Percentiles rank a stretch among this genome's conserved stretches.
These are phyloP conservation scores for Eutrema heterophyllum DNA, from an alignment of 345 rosid species.

Conservation along the genomic window DNA sequence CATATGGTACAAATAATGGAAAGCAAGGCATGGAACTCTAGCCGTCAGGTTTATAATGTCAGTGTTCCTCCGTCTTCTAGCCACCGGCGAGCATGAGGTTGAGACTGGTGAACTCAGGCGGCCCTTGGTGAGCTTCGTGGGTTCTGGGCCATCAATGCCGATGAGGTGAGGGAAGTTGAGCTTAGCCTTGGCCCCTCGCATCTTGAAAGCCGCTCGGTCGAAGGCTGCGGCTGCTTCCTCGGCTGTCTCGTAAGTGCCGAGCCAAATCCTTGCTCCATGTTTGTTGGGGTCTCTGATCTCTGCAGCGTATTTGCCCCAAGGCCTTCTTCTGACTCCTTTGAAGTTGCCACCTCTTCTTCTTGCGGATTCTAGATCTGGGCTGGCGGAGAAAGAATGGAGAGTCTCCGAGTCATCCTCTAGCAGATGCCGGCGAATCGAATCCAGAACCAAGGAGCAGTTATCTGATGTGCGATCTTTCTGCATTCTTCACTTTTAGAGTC, in stretches of 20 bases:
- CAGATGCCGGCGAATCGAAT: constrained; percentile 14
- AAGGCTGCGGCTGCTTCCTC: constrained; percentile 27
- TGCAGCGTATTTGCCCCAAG: constrained; percentile 42
- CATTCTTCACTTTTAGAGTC: neutral
- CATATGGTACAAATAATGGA: neutral
- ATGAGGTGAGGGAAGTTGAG: constrained; percentile 29
- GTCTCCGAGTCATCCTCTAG: constrained; percentile 10
- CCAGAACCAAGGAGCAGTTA: neutral
- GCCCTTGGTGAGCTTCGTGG: neutral
- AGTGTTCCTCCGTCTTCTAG: neutral
- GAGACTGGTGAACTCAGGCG: neutral
- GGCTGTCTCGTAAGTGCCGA: constrained; percentile 34
- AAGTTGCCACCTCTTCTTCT: neutral
- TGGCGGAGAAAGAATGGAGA: neutral
- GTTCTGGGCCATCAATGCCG: neutral
- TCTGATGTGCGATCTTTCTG: neutral
- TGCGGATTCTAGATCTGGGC: neutral
- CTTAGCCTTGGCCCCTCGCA: constrained; percentile 22
- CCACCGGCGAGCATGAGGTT: no score
- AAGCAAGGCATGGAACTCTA: neutral
- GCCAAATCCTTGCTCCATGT: constrained; percentile 39
- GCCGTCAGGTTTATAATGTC: constrained; percentile 7
- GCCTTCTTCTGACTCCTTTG: constrained; percentile 30
- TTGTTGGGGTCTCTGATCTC: constrained; percentile 38
- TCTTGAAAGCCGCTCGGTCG: constrained; percentile 24